Conservation (phyloP, 2,329 filamentous ascomycete species). For the Aspergillus carbonarius region DNA sequence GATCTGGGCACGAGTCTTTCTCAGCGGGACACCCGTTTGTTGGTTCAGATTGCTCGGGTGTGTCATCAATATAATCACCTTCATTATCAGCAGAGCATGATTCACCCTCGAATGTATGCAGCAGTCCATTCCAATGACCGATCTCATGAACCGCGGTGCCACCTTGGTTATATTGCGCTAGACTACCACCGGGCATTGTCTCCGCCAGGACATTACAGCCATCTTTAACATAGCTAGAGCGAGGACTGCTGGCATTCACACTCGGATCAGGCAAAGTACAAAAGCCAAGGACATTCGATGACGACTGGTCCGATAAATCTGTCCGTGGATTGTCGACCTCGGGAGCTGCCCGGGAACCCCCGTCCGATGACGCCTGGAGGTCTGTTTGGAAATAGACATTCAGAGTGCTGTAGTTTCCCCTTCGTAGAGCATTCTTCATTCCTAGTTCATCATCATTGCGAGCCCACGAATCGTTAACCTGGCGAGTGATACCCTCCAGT, state of each 20-base stretch:
- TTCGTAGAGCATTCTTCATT: slow-evolving; percentile 56
- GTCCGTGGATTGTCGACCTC: slow-evolving; percentile 28
- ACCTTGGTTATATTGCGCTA: slow-evolving; percentile 50
- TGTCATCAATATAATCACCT: slow-evolving; percentile 47
- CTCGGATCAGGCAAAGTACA: slow-evolving; percentile 52
- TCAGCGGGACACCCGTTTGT: slow-evolving; percentile 56
- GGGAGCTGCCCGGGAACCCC: slow-evolving; percentile 21
- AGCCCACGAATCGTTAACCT: slow-evolving; percentile 57
- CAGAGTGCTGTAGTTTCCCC: slow-evolving; percentile 54
- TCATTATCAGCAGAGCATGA: slow-evolving; percentile 34
- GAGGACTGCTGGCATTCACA: slow-evolving; percentile 38
- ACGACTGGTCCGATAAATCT: slow-evolving; percentile 14
- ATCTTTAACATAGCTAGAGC: slow-evolving; percentile 49
- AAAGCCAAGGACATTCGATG: slow-evolving; percentile 50
- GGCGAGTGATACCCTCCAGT: slow-evolving; percentile 51
- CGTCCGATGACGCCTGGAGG: slow-evolving; percentile 36
- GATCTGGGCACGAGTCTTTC: slow-evolving; percentile 53
- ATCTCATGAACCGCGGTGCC: slow-evolving; percentile 50
- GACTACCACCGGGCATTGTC: slow-evolving; percentile 55
- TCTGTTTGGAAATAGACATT: slow-evolving; percentile 63
- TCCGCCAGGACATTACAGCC: slow-evolving; percentile 59
- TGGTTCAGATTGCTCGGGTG: slow-evolving; percentile 53
- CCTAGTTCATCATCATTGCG: slow-evolving; percentile 47
- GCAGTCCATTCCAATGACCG: slow-evolving; percentile 48
- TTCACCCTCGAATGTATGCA: slow-evolving; percentile 47